A percentile compares a stretch with the other conserved stretches of the same genome.
These are phyloP conservation scores for Debaryomyces fabryi DNA, from an alignment of 1,139 yeast genomes.

Conservation along the genomic window DNA sequence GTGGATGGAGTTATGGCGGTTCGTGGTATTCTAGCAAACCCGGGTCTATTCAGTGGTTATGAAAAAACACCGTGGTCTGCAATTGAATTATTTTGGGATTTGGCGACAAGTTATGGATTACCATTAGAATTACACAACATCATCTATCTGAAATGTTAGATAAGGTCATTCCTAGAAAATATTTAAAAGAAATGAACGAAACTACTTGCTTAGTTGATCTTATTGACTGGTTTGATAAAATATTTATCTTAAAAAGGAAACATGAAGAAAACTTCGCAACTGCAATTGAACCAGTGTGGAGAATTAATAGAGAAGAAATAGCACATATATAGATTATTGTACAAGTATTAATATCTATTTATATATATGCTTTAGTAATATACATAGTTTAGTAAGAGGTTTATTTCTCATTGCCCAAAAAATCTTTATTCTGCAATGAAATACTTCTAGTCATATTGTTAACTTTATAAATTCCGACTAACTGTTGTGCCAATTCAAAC, in stretches of 20 bases:
- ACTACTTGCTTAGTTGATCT: conserved; percentile 60
- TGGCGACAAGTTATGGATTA: conserved; percentile 75
- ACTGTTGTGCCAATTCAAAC: conserved; percentile 93
- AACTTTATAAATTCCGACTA: conserved; percentile 94
- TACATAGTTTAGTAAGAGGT: neutral
- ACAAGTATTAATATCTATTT: conserved; percentile 3
- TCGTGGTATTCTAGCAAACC: conserved; percentile 82
- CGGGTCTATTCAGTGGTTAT: conserved; percentile 81
- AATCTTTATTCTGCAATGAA: conserved; percentile 68
- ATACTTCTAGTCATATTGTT: conserved; percentile 88
- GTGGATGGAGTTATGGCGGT: conserved; percentile 97
- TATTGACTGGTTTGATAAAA: conserved; percentile 78
- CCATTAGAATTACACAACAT: conserved; percentile 83
- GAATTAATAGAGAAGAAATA: conserved; percentile 29
- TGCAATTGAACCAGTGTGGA: conserved; percentile 59
- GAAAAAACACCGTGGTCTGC: conserved; percentile 86
- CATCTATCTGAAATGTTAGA: conserved; percentile 87
- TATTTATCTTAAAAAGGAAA: conserved; percentile 64
- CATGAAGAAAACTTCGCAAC: conserved; percentile 72
- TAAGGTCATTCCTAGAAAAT: conserved; percentile 55
- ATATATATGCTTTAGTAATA: conserved; percentile 1
- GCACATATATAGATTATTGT: conserved; percentile 28
- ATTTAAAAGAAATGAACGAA: conserved; percentile 67
- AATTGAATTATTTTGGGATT: conserved; percentile 79
- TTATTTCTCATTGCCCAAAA: conserved; percentile 16